phyloP scores from a whole-genome alignment of 2,329 filamentous ascomycete genomes.

The Acrocalymma vagum region DNA sequence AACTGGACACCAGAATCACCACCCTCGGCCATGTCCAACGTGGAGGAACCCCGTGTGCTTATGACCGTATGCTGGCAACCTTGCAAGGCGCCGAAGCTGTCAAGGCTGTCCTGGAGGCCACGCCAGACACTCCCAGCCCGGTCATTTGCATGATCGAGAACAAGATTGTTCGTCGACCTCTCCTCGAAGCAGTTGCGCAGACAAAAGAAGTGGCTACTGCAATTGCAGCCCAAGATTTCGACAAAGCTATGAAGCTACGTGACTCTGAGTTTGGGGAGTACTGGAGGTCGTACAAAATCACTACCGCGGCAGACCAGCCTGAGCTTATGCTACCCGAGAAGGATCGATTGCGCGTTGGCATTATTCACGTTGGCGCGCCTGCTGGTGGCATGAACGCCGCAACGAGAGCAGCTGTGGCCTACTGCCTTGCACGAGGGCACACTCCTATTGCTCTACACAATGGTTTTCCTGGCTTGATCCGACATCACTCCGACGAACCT shows the following conservation, averaged over 20 bases:
- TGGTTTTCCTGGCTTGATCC: slow-evolving; percentile 90
- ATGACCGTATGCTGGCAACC: slow-evolving; percentile 92
- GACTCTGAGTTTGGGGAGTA: slow-evolving; percentile 96
- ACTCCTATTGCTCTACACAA: slow-evolving; percentile 94
- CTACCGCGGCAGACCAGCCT: slow-evolving; percentile 81
- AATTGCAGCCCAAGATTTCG: slow-evolving; percentile 86
- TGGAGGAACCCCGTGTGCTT: slow-evolving; percentile 90
- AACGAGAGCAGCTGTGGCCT: slow-evolving; percentile 89
- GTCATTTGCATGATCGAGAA: slow-evolving; percentile 98
- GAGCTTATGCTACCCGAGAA: slow-evolving; percentile 72
- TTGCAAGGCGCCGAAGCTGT: slow-evolving; percentile 69
- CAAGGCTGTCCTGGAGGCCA: slow-evolving; percentile 53
- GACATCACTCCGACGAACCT: slow-evolving; percentile 87
- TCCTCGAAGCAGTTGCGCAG: slow-evolving; percentile 87
- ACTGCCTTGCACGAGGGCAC: slow-evolving; percentile 91
- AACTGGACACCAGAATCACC: slow-evolving; percentile 91
- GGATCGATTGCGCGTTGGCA: slow-evolving; percentile 91
- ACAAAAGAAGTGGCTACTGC: slow-evolving; percentile 85
- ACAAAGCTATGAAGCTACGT: slow-evolving; percentile 83
- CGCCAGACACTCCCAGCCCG: slow-evolving; percentile 86
- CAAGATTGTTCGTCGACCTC: slow-evolving; percentile 89
- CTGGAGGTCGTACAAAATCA: slow-evolving; percentile 89
- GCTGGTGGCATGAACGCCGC: slow-evolving; percentile 99
- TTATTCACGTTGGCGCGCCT: slow-evolving; percentile 95
- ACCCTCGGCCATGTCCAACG: slow-evolving; percentile 97